Percentiles rank a stretch among this genome's conserved stretches.
Conservation (phyloP, 2,329 filamentous ascomycete genomes). For the Paecilomyces dactylethromorphus region DNA sequence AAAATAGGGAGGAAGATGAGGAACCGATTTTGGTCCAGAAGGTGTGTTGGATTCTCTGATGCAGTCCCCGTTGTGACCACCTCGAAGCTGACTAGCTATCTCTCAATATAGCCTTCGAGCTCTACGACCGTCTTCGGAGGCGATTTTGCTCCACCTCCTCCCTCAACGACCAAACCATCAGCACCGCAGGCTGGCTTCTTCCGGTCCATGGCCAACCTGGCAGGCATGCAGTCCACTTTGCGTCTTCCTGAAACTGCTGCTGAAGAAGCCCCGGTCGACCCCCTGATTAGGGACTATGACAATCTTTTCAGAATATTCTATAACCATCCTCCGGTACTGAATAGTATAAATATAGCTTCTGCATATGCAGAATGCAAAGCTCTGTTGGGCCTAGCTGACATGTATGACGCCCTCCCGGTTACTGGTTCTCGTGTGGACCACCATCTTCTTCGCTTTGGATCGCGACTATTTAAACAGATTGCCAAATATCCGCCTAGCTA, state of each 20-base stretch:
- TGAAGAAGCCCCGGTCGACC: slow-evolving; percentile 57
- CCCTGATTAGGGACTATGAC: slow-evolving; percentile 85
- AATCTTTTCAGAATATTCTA: slow-evolving; percentile 96
- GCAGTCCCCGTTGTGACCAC: neutral
- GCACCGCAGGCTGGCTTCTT: slow-evolving; percentile 66
- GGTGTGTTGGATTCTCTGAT: slow-evolving; percentile 39
- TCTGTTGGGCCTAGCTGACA: slow-evolving; percentile 79
- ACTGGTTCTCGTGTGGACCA: slow-evolving; percentile 88
- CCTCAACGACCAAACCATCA: slow-evolving; percentile 57
- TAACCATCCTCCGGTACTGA: slow-evolving; percentile 77
- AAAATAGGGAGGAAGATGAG: slow-evolving; percentile 61
- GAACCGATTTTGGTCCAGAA: slow-evolving; percentile 84
- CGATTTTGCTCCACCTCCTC: slow-evolving; percentile 37
- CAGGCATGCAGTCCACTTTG: slow-evolving; percentile 47
- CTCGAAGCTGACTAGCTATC: slow-evolving; percentile 7
- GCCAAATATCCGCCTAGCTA: slow-evolving; percentile 94
- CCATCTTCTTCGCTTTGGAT: slow-evolving; percentile 86
- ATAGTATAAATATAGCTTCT: slow-evolving; percentile 81
- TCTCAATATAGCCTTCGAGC: slow-evolving; percentile 22
- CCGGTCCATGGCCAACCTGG: slow-evolving; percentile 77
- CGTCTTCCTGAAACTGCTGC: slow-evolving; percentile 44
- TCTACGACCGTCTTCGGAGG: slow-evolving; percentile 54
- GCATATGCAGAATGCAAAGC: slow-evolving; percentile 93
- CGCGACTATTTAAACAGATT: slow-evolving; percentile 88
- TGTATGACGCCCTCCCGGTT: slow-evolving; percentile 84